These are phyloP conservation scores for Populus hybrid DNA, from an alignment of 441 rosid species.

Conservation along the genomic window DNA sequence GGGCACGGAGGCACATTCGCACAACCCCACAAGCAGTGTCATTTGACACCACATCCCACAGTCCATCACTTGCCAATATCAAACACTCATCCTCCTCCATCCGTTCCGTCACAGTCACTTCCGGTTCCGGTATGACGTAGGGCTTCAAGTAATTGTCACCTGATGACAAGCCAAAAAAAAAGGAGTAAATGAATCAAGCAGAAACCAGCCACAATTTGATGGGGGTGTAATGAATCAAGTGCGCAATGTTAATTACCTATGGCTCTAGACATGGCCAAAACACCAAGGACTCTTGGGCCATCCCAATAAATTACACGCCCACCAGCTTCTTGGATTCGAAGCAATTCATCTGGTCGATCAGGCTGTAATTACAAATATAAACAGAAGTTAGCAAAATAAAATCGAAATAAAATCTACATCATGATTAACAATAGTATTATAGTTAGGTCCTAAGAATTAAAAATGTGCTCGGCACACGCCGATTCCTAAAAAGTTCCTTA, in stretches of 20 bases:
- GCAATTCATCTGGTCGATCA: conserved; percentile 86
- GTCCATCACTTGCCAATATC: conserved; percentile 86
- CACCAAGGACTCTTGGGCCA: conserved; percentile 85
- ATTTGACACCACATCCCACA: conserved; percentile 93
- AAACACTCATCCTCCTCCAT: conserved; percentile 71
- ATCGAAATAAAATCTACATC: background rate
- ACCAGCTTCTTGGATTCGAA: conserved; percentile 70
- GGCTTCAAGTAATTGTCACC: conserved; percentile 89
- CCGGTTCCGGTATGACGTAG: conserved; percentile 81
- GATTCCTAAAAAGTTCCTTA: background rate
- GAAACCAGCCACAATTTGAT: background rate
- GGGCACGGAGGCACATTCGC: conserved; percentile 62
- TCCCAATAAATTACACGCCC: conserved; percentile 97
- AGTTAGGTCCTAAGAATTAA: background rate
- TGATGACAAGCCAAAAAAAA: background rate
- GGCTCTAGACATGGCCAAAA: conserved; percentile 95
- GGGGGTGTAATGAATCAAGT: background rate
- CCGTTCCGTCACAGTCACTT: conserved; percentile 67
- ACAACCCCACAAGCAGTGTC: conserved; percentile 81
- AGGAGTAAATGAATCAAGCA: background rate
- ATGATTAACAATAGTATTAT: background rate
- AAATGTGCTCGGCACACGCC: background rate
- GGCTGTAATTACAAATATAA: conserved; percentile 45
- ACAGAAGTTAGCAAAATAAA: background rate
- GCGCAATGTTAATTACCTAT: no score